Base-by-base conservation (phyloP, 1,284 basidiomycete genomes). In the Ganoderma sinense region DNA sequence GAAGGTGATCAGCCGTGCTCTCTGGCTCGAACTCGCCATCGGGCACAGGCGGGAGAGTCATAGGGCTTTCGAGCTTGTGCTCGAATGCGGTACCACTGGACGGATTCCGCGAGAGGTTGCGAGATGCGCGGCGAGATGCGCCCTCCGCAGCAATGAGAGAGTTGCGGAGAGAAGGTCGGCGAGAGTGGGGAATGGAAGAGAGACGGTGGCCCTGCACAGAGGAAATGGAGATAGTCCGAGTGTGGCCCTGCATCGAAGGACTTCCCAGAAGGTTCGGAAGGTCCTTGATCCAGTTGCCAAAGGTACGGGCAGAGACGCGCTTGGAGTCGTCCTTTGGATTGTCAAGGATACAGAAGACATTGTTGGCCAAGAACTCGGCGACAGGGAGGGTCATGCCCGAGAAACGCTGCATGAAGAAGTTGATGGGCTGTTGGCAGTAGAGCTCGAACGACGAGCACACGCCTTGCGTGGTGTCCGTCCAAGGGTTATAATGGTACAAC, bases 401-500 rank as follows among this genome's bases (percentile, higher is more conserved):
- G 82, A 99, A 99, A 65, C 96, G 92, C 71, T 90, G 86, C 84
- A 95, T 89, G 80, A 99, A 92, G 83, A 99, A 99, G 48, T 84
- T 84, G 80, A 94, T 86, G 33, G 96, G 96, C 73, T 94, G 89
- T 68, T 87, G 85, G 75, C 92, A 90, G 84, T 93, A 99, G 16
- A 91, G 86, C 74, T 91, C 88, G 82, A 99, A 99, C 55, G 96
- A 96, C 39, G 88, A 88, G 83, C 92, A 91, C 75, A 88, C 85
- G 81, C 90, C 87, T 74, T 90, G 85, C 61, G 89, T 89, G 2
- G 98, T 97, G 80, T 99, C 98, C 62, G 94, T 94, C 96, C 98
- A 99, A 23, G 97, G 97, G 82, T 98, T 99, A 81, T 91, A 95
- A 82, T 99, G 97, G 84, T 98, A 99, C 80, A 99, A 87, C 93